A percentile compares a stretch with the other conserved stretches of the same genome.
Evolutionary conservation across 139 green algal species (phyloP).

Genomic region (Closterium sp.): DNA sequence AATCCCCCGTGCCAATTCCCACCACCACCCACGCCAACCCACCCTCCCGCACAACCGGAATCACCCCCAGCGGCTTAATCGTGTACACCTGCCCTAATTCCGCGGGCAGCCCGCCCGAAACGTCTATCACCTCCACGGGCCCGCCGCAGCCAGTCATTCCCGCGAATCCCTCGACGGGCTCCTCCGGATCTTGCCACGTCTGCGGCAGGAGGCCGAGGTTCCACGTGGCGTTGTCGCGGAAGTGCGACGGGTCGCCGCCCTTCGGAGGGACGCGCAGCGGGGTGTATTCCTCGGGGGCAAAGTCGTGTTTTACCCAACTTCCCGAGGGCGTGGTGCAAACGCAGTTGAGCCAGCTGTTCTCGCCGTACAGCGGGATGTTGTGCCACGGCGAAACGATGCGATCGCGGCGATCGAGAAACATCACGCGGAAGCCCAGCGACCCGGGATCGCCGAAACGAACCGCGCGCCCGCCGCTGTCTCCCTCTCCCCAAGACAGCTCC

Average conservation of each 20-base stretch:
- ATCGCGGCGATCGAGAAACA: not conserved
- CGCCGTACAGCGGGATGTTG: not conserved
- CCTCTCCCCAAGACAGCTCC: not conserved
- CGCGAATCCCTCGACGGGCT: not conserved
- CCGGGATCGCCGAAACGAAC: not conserved
- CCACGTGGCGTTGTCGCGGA: not conserved
- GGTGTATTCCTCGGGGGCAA: not conserved
- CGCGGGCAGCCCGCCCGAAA: not conserved
- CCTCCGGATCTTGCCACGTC: slow-evolving; percentile 3
- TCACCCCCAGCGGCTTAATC: not conserved
- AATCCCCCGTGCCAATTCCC: not conserved
- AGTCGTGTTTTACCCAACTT: not conserved
- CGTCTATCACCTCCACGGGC: not conserved
- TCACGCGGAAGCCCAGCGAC: not conserved
- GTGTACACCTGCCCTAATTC: not conserved
- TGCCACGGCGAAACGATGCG: not conserved
- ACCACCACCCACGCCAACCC: slow-evolving; percentile 5
- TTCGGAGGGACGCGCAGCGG: slow-evolving; percentile 1
- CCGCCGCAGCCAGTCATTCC: not conserved
- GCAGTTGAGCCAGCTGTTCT: not conserved
- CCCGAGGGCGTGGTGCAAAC: not conserved
- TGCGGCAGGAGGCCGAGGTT: slow-evolving; percentile 1
- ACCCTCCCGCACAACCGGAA: not conserved
- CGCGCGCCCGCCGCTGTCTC: not conserved
- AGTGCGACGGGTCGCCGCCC: not conserved